A percentile compares a stretch with the other conserved stretches of the same genome.
Conservation (phyloP, 495 filamentous ascomycete genomes). For the Penicillium waksmanii region DNA sequence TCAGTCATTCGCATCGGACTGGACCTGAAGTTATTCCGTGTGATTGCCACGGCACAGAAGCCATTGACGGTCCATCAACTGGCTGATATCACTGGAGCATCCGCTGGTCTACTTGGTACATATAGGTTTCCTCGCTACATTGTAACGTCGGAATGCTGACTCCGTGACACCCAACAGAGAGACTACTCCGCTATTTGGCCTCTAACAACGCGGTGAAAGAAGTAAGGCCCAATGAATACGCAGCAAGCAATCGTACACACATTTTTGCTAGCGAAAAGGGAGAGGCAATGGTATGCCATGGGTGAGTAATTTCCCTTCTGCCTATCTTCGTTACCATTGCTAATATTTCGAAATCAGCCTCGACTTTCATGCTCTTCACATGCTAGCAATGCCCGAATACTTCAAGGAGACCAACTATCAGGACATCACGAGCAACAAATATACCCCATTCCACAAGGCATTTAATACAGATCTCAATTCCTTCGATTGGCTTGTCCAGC, state of each 20-base stretch:
- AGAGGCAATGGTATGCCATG: conserved; percentile 37
- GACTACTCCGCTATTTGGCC: conserved; percentile 50
- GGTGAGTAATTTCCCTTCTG: conserved; percentile 21
- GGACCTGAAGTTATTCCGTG: conserved; percentile 41
- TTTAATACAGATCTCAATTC: conserved; percentile 41
- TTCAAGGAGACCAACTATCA: conserved; percentile 44
- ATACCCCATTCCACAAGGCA: conserved; percentile 46
- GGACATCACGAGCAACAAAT: conserved; percentile 35
- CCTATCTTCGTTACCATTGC: not conserved
- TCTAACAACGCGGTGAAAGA: conserved; percentile 43
- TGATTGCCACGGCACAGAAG: conserved; percentile 26
- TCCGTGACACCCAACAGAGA: conserved; percentile 29
- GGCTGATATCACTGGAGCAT: conserved; percentile 32
- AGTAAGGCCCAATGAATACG: conserved; percentile 34
- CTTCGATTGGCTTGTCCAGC: conserved; percentile 44
- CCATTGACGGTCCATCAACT: conserved; percentile 35
- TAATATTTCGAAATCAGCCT: conserved; percentile 32
- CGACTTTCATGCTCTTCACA: conserved; percentile 29
- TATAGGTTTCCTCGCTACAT: not conserved
- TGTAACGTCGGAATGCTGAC: not conserved
- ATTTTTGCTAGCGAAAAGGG: conserved; percentile 30
- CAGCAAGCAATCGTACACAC: conserved; percentile 36
- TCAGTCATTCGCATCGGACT: conserved; percentile 33
- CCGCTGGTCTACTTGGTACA: conserved; percentile 34
- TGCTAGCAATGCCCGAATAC: conserved; percentile 41